Percentiles rank a stretch among this genome's conserved stretches.
These are phyloP conservation scores for Pseudopithomyces chartarum DNA, from an alignment of 2,329 filamentous ascomycete species.

Conservation along the genomic window DNA sequence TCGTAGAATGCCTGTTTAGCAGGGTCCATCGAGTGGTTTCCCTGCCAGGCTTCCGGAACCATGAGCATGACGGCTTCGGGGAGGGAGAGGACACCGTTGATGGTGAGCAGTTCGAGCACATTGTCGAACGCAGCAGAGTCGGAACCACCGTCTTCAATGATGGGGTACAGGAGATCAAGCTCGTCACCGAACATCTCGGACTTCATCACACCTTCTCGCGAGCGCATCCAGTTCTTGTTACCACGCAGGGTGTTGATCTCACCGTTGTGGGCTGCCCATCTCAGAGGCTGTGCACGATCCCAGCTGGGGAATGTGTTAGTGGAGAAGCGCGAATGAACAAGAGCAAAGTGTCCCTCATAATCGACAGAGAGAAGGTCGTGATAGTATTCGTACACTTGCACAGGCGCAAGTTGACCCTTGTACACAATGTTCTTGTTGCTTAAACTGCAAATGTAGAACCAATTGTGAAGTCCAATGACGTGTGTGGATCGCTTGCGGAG, in stretches of 20 bases:
- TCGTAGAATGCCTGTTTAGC: constrained; percentile 98
- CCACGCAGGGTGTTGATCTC: constrained; percentile 97
- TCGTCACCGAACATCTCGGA: constrained; percentile 92
- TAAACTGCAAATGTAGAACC: constrained; percentile 97
- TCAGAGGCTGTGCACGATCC: constrained; percentile 93
- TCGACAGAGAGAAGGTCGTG: constrained; percentile 96
- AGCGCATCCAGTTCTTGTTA: constrained; percentile 99
- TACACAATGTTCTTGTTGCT: constrained; percentile 99
- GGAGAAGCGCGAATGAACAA: constrained; percentile 96
- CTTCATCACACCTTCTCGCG: constrained; percentile 91
- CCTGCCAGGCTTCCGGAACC: constrained; percentile 98
- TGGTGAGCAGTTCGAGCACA: constrained; percentile 88
- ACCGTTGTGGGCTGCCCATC: constrained; percentile 98
- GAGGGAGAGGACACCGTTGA: constrained; percentile 93
- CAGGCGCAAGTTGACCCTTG: constrained; percentile 92
- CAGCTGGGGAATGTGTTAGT: constrained; percentile 98
- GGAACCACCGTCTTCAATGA: constrained; percentile 94
- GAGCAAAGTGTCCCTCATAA: constrained; percentile 94
- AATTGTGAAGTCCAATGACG: constrained; percentile 93
- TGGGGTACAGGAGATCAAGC: constrained; percentile 86
- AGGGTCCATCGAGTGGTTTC: constrained; percentile 88
- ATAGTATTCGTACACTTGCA: constrained; percentile 98
- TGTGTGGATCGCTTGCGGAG: constrained; percentile 94
- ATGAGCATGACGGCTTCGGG: constrained; percentile 98
- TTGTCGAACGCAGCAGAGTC: constrained; percentile 98